Evolutionary conservation across 179 eudicot species (phyloP).

Genomic region (Beta corolliflora): DNA sequence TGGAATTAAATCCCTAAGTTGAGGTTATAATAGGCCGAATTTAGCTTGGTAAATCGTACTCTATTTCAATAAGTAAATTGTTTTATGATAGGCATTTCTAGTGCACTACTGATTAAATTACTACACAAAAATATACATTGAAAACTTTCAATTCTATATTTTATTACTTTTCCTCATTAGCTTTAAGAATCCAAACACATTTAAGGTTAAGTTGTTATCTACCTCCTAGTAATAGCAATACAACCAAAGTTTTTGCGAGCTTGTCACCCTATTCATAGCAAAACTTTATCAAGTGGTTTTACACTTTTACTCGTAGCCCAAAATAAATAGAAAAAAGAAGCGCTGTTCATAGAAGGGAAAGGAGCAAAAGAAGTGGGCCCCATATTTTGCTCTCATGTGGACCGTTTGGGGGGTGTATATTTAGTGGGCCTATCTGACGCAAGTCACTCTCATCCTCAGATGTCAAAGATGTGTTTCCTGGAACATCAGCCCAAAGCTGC

Average conservation of each 20-base stretch:
- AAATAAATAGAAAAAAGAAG: neutral
- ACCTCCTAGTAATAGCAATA: neutral
- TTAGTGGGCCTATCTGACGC: slow-evolving; percentile 17
- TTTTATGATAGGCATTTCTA: too few species aligned
- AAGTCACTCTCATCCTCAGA: slow-evolving; percentile 17
- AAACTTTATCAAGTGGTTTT: neutral
- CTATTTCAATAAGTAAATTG: too few species aligned
- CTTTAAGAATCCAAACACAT: too few species aligned
- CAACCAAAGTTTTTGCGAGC: slow-evolving; percentile 13
- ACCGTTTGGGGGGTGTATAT: neutral
- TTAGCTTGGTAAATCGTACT: too few species aligned
- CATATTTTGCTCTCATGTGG: neutral
- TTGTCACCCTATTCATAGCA: slow-evolving; percentile 9
- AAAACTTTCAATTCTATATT: too few species aligned
- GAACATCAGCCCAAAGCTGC: slow-evolving; percentile 14
- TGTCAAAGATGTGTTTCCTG: slow-evolving; percentile 5
- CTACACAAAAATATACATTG: too few species aligned
- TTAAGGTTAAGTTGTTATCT: slow-evolving; percentile 8
- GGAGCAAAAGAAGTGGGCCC: slow-evolving; percentile 12
- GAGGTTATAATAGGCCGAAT: too few species aligned
- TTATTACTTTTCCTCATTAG: too few species aligned
- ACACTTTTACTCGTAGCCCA: neutral
- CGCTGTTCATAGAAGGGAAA: neutral
- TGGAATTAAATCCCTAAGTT: too few species aligned
- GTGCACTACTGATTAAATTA: too few species aligned